Conservation (phyloP, 2,329 filamentous ascomycete species). For the Monilinia aucupariae region DNA sequence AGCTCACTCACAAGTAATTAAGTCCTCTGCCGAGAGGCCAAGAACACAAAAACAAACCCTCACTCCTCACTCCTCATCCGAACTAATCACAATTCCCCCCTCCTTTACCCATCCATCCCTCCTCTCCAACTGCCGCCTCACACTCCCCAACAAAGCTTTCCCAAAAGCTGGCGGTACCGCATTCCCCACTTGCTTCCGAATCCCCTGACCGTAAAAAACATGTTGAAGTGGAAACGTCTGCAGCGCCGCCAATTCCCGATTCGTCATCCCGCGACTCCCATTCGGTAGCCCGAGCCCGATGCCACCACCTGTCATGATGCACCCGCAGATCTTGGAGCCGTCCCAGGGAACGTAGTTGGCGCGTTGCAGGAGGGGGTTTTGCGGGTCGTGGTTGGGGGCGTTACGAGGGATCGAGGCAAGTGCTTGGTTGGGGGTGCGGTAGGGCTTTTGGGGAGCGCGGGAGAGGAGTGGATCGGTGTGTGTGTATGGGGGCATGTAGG, state of each 20-base stretch:
- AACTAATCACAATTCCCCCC: background rate
- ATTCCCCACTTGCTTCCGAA: conserved; percentile 69
- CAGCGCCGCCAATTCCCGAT: conserved; percentile 60
- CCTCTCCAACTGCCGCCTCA: conserved; percentile 18
- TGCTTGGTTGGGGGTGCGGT: conserved; percentile 40
- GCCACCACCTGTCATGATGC: conserved; percentile 59
- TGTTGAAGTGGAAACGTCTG: conserved; percentile 63
- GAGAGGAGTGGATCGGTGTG: conserved; percentile 43
- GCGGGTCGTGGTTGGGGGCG: conserved; percentile 39
- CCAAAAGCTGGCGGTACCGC: conserved; percentile 62
- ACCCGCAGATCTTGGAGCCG: conserved; percentile 42
- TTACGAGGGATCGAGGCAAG: conserved; percentile 25
- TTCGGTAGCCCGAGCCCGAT: conserved; percentile 55
- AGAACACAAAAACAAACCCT: background rate
- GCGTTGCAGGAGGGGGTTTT: background rate
- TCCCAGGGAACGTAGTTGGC: conserved; percentile 38
- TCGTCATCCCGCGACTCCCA: conserved; percentile 57
- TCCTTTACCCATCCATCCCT: conserved; percentile 1
- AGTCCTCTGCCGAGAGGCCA: no score
- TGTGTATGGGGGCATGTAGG: conserved; percentile 56
- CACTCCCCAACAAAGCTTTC: conserved; percentile 30
- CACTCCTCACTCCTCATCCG: background rate
- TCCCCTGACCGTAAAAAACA: conserved; percentile 43
- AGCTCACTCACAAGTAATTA: no score
- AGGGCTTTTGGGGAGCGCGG: conserved; percentile 41